Conservation (phyloP, 2,329 filamentous ascomycete genomes). For the Talaromyces sp. region DNA sequence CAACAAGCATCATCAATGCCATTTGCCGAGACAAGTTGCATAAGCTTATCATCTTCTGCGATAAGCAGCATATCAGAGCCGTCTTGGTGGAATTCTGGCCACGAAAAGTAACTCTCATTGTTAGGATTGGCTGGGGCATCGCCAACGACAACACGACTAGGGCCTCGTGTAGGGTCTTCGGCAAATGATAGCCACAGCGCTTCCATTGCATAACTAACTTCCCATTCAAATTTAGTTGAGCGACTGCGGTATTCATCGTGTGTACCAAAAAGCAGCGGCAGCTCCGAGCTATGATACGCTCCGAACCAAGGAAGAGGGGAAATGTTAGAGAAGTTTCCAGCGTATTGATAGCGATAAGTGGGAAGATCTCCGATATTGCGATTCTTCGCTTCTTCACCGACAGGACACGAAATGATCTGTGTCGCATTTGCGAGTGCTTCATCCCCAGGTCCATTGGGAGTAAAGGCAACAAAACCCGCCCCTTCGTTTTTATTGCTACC, state of each 20-base stretch:
- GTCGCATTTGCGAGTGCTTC: slow-evolving; percentile 4
- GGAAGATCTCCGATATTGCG: slow-evolving; percentile 23
- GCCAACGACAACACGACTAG: slow-evolving; percentile 7
- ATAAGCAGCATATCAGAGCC: slow-evolving; percentile 10
- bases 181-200: too few relatives aligned
- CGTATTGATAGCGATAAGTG: slow-evolving; percentile 46
- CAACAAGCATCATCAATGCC: slow-evolving; percentile 2
- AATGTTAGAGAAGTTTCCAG: slow-evolving; percentile 47
- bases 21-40: slow-evolving; percentile 13
- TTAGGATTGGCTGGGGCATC: slow-evolving; percentile 9
- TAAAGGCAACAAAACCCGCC: slow-evolving; percentile 12
- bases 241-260: not conserved
- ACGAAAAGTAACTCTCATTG: slow-evolving; percentile 11
- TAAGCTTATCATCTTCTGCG: slow-evolving; percentile 8
- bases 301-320: slow-evolving; percentile 3
- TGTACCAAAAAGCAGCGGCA: not conserved
- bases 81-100: slow-evolving; percentile 12
- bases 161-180: slow-evolving; percentile 8
- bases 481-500: slow-evolving; percentile 12
- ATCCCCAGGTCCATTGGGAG: slow-evolving; percentile 8
- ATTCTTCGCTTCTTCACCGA: slow-evolving; percentile 28
- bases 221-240: too few relatives aligned
- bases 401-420: slow-evolving; percentile 32
- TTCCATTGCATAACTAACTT: too few relatives aligned
- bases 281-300: not conserved